A percentile compares a stretch with the other conserved stretches of the same genome.
phyloP scores from a whole-genome alignment of 2,329 filamentous ascomycete genomes.

The Monosporascus sp. region DNA sequence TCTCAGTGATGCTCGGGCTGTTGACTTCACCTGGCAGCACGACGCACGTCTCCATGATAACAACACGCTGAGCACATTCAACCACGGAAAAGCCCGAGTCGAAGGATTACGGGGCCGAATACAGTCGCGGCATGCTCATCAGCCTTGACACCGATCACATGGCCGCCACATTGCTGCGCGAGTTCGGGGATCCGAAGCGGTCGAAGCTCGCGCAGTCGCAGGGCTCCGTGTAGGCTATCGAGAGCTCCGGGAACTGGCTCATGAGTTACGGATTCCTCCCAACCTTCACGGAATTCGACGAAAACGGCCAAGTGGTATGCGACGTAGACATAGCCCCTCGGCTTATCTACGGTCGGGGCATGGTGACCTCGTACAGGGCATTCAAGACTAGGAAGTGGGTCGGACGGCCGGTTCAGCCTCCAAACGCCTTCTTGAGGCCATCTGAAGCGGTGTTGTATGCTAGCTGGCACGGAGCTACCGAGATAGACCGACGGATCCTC shows the following conservation, averaged over 20 bases:
- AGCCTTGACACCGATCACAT: neutral
- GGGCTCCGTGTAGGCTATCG: constrained; percentile 6
- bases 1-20: constrained; percentile 8
- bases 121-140: neutral
- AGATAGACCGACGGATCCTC: constrained; percentile 10
- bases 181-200: neutral
- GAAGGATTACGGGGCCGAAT: neutral
- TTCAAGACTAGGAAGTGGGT: constrained; percentile 12
- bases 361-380: constrained; percentile 13
- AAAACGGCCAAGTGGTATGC: constrained; percentile 11
- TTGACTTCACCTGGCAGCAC: constrained; percentile 14
- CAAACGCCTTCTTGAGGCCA: constrained; percentile 2
- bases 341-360: constrained; percentile 6
- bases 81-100: neutral
- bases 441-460: constrained; percentile 8
- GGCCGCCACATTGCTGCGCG: neutral
- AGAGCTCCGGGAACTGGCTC: constrained; percentile 1
- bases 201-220: constrained; percentile 6
- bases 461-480: constrained; percentile 16
- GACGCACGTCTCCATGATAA: constrained; percentile 13
- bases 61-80: neutral
- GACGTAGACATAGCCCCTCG: constrained; percentile 11
- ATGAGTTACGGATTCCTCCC: constrained; percentile 14
- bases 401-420: constrained; percentile 6
- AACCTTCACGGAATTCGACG: constrained; percentile 7